Evolutionary conservation across 2,329 filamentous ascomycete genomes (phyloP), one percentile per base, ranked within the genome.

Genomic region (Camptophora hylomeconis): DNA sequence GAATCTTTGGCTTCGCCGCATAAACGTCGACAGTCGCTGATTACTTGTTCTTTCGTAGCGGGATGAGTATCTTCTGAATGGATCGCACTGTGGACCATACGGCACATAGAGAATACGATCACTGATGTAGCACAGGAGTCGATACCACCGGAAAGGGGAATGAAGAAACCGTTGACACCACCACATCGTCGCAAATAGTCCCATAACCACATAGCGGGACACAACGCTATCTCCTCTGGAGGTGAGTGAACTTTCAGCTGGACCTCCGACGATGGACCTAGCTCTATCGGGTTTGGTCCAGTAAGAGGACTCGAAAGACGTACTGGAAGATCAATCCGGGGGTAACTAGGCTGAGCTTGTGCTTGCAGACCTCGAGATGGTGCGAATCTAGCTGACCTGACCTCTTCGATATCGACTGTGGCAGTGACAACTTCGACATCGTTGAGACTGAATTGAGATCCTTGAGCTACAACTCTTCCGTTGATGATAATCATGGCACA

Each of bases 401-500:
- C 77, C 38, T 81, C 73, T 44, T 87, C 80, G 2, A 80, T 56
- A 41, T 80, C 74, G 5, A 80, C 60, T 0, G 72, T 79, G 3
- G 75, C 75, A 4, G 64, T 69, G 11, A 75, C 53, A 3, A 80
- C 72, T 42, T 80, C 74, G 5, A 80, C 73, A 21, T 75, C 69
- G 28, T 38, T 21, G 28, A 21, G 37, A 36, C 24, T 24, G 33
- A 50, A 49, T 23, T 50, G 47, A 10, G 37, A 36, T 1, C 45
- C 44, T 34, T 48, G 47, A 10, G 45, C 44, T 16, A 51, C 34
- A 10, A 46, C 36, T 24, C 42, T 38, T 13, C 47, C 31, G 39
- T 51, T 32, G 42, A 32, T 26, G 12, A 44, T 25, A 21, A 42
- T 40, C 41, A 44, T 42, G 15, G 36, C 33, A 16, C 30, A 41